Evolutionary conservation across 192 early-diverging fungal genomes (phyloP).

Genomic region (Phlyctochytrium planicorne): DNA sequence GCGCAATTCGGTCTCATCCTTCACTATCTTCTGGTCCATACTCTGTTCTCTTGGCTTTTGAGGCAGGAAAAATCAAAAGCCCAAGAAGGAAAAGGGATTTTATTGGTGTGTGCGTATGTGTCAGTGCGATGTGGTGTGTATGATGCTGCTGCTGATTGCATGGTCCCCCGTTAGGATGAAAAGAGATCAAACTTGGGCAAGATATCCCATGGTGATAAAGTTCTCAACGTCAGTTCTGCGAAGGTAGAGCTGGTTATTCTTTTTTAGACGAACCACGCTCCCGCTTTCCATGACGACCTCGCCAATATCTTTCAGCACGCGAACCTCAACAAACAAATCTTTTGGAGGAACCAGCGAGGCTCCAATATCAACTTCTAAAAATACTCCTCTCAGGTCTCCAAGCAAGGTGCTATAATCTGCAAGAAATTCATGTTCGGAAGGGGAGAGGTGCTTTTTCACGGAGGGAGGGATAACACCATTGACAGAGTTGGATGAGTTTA

Average conservation of each 20-base stretch:
- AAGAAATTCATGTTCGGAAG: conserved; percentile 64
- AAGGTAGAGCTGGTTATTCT: conserved; percentile 84
- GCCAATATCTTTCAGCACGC: conserved; percentile 85
- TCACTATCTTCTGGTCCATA: no score
- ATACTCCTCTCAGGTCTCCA: conserved; percentile 63
- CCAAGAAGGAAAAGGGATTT: no score
- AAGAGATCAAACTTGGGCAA: conserved; percentile 66
- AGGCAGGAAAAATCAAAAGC: no score
- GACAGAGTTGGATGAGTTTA: conserved; percentile 39
- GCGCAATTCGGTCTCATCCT: no score
- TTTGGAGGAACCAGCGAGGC: conserved; percentile 79
- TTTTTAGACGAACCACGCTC: conserved; percentile 64
- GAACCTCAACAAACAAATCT: conserved; percentile 89
- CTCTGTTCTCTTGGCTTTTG: no score
- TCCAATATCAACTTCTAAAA: conserved; percentile 72
- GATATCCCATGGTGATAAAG: conserved; percentile 80
- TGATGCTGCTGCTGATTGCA: no score
- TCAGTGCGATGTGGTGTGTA: no score
- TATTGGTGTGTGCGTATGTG: no score
- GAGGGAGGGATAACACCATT: no score
- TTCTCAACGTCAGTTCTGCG: conserved; percentile 85
- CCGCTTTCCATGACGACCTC: conserved; percentile 89
- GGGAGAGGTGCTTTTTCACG: conserved; percentile 37
- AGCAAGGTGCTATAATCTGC: conserved; percentile 65
- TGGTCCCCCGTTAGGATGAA: no score